These are phyloP conservation scores for Striga asiatica DNA, from an alignment of 257 asterid genomes.

Conservation along the genomic window DNA sequence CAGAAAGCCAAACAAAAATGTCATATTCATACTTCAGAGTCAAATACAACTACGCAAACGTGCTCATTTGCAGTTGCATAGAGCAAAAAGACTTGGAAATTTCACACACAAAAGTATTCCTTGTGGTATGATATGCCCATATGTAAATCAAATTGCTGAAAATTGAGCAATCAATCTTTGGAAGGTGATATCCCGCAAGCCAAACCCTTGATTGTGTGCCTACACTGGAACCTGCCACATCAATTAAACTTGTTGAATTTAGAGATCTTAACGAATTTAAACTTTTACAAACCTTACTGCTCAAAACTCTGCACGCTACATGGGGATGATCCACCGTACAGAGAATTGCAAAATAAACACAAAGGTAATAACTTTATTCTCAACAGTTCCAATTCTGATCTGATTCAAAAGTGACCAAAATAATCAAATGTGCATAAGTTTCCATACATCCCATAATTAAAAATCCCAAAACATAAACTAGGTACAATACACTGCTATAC, in stretches of 20 bases:
- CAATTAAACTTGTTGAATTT: constrained; percentile 4
- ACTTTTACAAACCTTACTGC: too few relatives aligned
- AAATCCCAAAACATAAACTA: background rate
- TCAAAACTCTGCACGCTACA: too few relatives aligned
- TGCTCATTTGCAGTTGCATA: too few relatives aligned
- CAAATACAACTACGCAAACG: too few relatives aligned
- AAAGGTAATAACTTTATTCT: background rate
- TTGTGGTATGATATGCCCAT: constrained; percentile 1
- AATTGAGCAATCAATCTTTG: constrained; percentile 42
- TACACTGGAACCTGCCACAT: constrained; percentile 70
- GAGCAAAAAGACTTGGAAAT: too few relatives aligned
- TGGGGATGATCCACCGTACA: too few relatives aligned
- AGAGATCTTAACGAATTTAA: background rate
- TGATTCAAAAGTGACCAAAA: background rate
- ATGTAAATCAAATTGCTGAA: background rate
- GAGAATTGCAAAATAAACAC: background rate
- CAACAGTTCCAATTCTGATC: background rate
- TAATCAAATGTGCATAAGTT: background rate
- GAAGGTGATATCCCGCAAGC: constrained; percentile 28
- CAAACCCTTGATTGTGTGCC: constrained; percentile 73
- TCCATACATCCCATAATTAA: background rate
- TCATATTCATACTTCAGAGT: too few relatives aligned
- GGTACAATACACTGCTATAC: background rate
- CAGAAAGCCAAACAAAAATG: too few relatives aligned
- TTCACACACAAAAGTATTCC: too few relatives aligned